These are phyloP conservation scores for Pleomassaria siparia DNA, from an alignment of 2,329 filamentous ascomycete genomes.

Conservation along the genomic window DNA sequence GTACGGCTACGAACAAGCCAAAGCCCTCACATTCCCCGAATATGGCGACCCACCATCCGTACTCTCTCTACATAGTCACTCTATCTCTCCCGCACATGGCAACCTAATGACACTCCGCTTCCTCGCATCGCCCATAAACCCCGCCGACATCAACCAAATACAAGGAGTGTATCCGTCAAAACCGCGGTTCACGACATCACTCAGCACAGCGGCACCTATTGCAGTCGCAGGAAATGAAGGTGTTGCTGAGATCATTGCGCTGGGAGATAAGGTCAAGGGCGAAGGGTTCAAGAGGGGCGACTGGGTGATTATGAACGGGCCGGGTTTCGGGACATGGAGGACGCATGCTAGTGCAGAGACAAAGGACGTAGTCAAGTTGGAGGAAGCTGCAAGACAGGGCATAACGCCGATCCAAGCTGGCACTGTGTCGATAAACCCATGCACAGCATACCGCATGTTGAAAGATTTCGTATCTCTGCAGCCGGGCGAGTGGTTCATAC, in stretches of 20 bases:
- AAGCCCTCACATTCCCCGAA: slow-evolving; percentile 74
- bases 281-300: slow-evolving; percentile 70
- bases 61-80: slow-evolving; percentile 69
- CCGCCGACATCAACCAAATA: slow-evolving; percentile 96
- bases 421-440: slow-evolving; percentile 89
- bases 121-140: slow-evolving; percentile 91
- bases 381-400: slow-evolving; percentile 67
- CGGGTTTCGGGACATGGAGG: slow-evolving; percentile 90
- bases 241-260: slow-evolving; percentile 81
- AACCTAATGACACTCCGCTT: slow-evolving; percentile 76
- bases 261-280: slow-evolving; percentile 60
- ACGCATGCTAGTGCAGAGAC: slow-evolving; percentile 76
- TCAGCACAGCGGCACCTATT: slow-evolving; percentile 75
- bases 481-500: slow-evolving; percentile 90
- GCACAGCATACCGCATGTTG: slow-evolving; percentile 92
- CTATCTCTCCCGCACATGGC: slow-evolving; percentile 74
- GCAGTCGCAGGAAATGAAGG: slow-evolving; percentile 89
- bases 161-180: slow-evolving; percentile 93
- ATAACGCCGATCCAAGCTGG: slow-evolving; percentile 77
- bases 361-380: slow-evolving; percentile 67
- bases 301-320: slow-evolving; percentile 86
- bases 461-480: slow-evolving; percentile 69
- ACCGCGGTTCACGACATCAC: slow-evolving; percentile 71
- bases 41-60: slow-evolving; percentile 76
- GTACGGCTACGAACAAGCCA: slow-evolving; percentile 83